Conservation (phyloP, 2,329 filamentous ascomycete species). For the Diaporthe longicolla region DNA sequence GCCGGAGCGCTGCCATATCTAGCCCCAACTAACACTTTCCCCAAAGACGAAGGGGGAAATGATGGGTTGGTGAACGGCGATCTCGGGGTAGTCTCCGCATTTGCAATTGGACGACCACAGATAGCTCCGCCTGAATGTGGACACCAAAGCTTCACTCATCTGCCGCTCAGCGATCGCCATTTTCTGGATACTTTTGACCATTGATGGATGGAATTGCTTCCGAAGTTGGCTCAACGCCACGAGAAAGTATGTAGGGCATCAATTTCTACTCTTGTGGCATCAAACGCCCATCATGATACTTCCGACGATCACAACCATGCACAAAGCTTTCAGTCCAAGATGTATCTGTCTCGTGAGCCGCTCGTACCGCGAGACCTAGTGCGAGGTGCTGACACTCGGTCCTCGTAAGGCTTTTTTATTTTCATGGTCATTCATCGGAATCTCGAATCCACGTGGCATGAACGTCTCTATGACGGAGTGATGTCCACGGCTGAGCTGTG, state of each 20-base stretch:
- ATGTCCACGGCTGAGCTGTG: neutral
- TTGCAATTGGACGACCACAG: neutral
- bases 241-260: neutral
- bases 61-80: neutral
- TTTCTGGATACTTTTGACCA: neutral
- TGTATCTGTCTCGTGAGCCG: neutral
- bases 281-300: neutral
- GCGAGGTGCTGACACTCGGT: neutral
- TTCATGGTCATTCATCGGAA: neutral
- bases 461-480: neutral
- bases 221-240: conserved; percentile 12
- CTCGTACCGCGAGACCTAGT: neutral
- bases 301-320: neutral
- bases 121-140: neutral
- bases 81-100: neutral
- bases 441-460: neutral
- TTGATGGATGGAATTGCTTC: conserved; percentile 23
- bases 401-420: neutral
- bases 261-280: neutral
- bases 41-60: conserved; percentile 5
- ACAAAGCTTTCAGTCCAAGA: too few relatives aligned
- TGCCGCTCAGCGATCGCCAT: neutral
- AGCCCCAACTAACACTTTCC: neutral
- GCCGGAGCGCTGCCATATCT: conserved; percentile 9
- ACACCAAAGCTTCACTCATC: neutral